These are phyloP conservation scores for Trichoderma asperelloides DNA, from an alignment of 495 filamentous ascomycete genomes.

Conservation along the genomic window DNA sequence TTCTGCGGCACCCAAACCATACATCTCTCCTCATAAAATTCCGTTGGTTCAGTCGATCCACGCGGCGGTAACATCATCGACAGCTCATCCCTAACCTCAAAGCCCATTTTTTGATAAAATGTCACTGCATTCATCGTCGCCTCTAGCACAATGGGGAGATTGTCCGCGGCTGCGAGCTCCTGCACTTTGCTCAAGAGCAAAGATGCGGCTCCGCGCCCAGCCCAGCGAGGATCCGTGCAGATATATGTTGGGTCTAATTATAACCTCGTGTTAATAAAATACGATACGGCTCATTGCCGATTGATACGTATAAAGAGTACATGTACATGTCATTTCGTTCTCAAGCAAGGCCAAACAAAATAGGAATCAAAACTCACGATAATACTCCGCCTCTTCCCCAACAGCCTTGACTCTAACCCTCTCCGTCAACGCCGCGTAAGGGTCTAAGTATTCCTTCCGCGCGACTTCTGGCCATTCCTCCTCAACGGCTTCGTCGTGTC, in stretches of 20 bases:
- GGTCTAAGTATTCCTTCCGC: constrained; percentile 22
- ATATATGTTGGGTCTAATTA: constrained; percentile 33
- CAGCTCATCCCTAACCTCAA: constrained; percentile 21
- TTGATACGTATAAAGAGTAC: no score
- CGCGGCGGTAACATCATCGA: constrained; percentile 21
- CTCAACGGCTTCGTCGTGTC: constrained; percentile 1
- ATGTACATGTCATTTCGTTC: not conserved
- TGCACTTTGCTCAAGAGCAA: constrained; percentile 28
- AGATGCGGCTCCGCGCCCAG: constrained; percentile 32
- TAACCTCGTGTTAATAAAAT: not conserved
- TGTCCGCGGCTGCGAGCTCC: constrained; percentile 24
- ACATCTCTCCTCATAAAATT: constrained; percentile 22
- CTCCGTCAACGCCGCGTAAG: constrained; percentile 24
- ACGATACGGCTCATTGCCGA: not conserved
- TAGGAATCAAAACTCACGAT: constrained; percentile 17
- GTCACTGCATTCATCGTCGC: constrained; percentile 30
- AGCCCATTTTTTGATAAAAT: constrained; percentile 36
- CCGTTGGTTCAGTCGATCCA: not conserved
- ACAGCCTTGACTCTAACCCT: constrained; percentile 23
- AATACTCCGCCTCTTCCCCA: constrained; percentile 16
- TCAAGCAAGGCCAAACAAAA: not conserved
- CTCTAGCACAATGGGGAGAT: constrained; percentile 34
- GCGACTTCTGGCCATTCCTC: constrained; percentile 18
- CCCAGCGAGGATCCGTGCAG: constrained; percentile 32
- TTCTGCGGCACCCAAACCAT: constrained; percentile 20